Base-by-base conservation (phyloP, 1,284 basidiomycete genomes). In the Austroboletus novae-zelandiae region DNA sequence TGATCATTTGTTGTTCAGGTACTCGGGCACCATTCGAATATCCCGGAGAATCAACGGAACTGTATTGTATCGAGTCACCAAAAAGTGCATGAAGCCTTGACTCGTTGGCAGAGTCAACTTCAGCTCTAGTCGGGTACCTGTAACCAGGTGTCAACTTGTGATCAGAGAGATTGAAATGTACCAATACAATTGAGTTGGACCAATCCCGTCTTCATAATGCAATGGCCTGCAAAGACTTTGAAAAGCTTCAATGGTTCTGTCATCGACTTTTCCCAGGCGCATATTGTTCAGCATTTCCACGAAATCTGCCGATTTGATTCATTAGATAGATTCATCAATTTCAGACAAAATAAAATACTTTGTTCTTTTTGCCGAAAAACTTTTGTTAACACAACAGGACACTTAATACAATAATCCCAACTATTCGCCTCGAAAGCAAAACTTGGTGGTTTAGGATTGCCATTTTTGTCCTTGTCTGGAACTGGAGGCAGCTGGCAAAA, bases 401-500 rank as follows among this genome's bases (percentile, higher is more conserved):
- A 76, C 50, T 79, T 73, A 55, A 99, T 85, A 13, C 86, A 83
- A 45, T 79, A 71, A n/a, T 74, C 72, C 97, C 97, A 99, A 20
- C 79, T 78, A 30, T 81, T 72, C 7, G 94, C 92, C 62, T 99
- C 94, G 64, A 99, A 99, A 4, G 90, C 89, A 66, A 97, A 98
- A 55, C 72, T 77, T 1, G 68, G 51, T 31, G 68, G 51, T 31
- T 77, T 66, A 43, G 56, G 54, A 1, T 60, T 57, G 5, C 66
- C 65, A 4, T 65, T 39, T 35, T 61, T 66, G 31, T 65, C 62
- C 49, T 61, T 59, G 32, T 76, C 80, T 5, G 71, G 72, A 0
- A 99, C 94, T 0, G 97, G 96, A 1, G 97, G 97, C 7, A 99
- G 76, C 69, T 99, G 95, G 71, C 93, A 97, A 71, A 98, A 99